A percentile compares a stretch with the other conserved stretches of the same genome.
These are phyloP conservation scores for Scedosporium apiospermum DNA, from an alignment of 2,329 filamentous ascomycete genomes.

Conservation along the genomic window DNA sequence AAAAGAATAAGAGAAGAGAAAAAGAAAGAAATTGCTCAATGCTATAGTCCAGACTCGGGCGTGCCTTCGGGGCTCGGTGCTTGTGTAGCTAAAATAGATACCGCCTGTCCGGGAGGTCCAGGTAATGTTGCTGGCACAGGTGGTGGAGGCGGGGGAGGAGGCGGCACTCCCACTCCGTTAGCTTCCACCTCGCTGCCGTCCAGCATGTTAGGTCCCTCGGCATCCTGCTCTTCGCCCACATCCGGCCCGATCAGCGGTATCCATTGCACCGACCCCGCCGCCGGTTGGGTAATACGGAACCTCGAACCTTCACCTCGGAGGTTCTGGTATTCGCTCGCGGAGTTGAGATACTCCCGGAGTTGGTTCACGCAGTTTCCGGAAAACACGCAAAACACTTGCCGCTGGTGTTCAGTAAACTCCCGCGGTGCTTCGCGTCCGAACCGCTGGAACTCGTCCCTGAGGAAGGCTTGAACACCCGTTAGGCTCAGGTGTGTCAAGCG, in stretches of 20 bases:
- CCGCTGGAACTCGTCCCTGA: slow-evolving; percentile 70
- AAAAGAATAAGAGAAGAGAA: neutral
- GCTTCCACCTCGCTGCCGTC: neutral
- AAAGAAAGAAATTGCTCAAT: neutral
- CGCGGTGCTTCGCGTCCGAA: slow-evolving; percentile 81
- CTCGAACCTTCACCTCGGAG: slow-evolving; percentile 18
- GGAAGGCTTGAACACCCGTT: slow-evolving; percentile 86
- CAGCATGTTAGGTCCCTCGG: neutral
- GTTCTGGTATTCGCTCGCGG: slow-evolving; percentile 34
- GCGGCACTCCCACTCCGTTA: neutral
- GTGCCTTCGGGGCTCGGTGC: neutral
- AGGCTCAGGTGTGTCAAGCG: slow-evolving; percentile 89
- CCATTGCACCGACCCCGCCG: neutral
- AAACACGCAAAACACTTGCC: slow-evolving; percentile 95
- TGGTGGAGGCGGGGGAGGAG: neutral
- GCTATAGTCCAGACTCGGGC: neutral
- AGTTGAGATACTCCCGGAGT: slow-evolving; percentile 71
- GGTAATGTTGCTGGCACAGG: neutral
- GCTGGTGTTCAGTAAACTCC: slow-evolving; percentile 92
- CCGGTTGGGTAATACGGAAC: neutral
- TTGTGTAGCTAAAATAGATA: neutral
- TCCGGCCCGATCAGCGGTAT: slow-evolving; percentile 1
- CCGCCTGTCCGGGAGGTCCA: neutral
- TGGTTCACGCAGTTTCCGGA: slow-evolving; percentile 74
- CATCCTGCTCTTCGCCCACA: slow-evolving; percentile 1